These are phyloP conservation scores for Botryotinia calthae DNA, from an alignment of 2,329 filamentous ascomycete species.

Conservation along the genomic window DNA sequence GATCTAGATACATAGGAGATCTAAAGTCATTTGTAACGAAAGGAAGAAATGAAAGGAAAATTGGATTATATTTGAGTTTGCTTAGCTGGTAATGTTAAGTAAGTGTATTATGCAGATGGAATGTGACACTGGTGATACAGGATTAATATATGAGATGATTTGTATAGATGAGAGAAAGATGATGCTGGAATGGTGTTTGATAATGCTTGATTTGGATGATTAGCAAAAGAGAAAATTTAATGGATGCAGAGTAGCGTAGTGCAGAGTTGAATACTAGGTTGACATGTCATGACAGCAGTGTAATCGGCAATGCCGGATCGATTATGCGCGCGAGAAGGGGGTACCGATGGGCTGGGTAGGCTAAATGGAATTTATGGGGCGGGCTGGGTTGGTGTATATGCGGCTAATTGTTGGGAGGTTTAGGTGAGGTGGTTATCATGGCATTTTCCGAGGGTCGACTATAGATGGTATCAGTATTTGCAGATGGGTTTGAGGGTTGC, in stretches of 20 bases:
- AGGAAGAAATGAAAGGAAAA: background rate
- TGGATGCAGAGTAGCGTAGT: background rate
- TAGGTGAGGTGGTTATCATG: background rate
- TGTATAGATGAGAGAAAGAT: background rate
- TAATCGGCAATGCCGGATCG: background rate
- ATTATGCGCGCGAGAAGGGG: background rate
- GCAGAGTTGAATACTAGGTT: background rate
- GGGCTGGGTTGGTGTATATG: background rate
- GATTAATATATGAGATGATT: background rate
- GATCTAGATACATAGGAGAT: background rate
- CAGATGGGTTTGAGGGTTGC: background rate
- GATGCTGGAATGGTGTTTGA: background rate
- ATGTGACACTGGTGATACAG: background rate
- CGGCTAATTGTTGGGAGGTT: background rate
- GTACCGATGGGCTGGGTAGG: background rate
- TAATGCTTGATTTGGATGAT: background rate
- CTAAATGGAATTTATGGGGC: slow-evolving; percentile 1
- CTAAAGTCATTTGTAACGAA: background rate
- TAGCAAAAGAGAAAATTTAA: background rate
- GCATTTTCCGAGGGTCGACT: background rate
- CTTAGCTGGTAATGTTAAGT: background rate
- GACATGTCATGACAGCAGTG: background rate
- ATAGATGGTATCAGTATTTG: background rate
- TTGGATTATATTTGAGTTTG: background rate
- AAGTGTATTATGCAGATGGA: background rate